Conservation (phyloP, 1,284 basidiomycete genomes). For the Cryptococcus sp. region DNA sequence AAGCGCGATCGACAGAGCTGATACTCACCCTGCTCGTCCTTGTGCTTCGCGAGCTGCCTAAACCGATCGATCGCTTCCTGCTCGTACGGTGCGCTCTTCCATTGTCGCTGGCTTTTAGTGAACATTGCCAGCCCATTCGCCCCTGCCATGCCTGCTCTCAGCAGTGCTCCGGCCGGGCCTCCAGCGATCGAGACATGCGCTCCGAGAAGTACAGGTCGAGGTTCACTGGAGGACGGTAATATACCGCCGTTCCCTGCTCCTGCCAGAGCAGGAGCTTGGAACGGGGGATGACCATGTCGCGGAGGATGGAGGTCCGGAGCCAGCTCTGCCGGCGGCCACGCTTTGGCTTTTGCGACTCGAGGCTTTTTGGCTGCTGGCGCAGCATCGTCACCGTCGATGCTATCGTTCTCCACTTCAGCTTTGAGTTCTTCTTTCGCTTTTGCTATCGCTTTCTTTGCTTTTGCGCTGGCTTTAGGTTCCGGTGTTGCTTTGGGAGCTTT, state of each 20-base stretch:
- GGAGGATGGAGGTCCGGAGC: constrained; percentile 41
- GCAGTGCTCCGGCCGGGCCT: constrained; percentile 71
- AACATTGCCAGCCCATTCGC: constrained; percentile 83
- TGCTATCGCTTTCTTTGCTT: background rate
- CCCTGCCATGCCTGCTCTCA: constrained; percentile 71
- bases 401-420: constrained; percentile 1
- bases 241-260: constrained; percentile 27
- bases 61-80: constrained; percentile 19
- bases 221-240: constrained; percentile 11
- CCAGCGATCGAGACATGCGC: constrained; percentile 80
- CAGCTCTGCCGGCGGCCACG: constrained; percentile 47
- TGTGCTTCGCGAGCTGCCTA: constrained; percentile 55
- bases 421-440: background rate
- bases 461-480: background rate
- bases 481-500: no score
- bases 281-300: constrained; percentile 42
- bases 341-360: constrained; percentile 24
- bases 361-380: constrained; percentile 24
- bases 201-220: constrained; percentile 58
- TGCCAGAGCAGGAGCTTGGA: constrained; percentile 16
- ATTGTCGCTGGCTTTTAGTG: constrained; percentile 78
- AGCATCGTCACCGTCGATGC: constrained; percentile 1
- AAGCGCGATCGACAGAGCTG: background rate
- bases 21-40: constrained; percentile 44
- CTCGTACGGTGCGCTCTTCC: constrained; percentile 63